Base-by-base conservation (phyloP, 129 eudicot species). In the Escallonia rubra region DNA sequence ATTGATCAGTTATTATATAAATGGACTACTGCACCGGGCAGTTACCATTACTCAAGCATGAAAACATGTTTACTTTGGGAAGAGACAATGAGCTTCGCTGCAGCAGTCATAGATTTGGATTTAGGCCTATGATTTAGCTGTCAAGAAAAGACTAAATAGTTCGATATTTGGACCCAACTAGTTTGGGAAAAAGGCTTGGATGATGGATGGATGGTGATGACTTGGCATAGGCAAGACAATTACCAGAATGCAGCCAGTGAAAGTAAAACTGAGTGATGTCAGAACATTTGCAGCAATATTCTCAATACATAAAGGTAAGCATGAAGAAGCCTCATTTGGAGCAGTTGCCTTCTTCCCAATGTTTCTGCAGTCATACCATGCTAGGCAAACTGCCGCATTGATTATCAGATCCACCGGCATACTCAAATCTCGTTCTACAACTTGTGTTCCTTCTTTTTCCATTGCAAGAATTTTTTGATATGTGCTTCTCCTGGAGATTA, bases 181-280 rank as follows among this genome's bases (percentile, higher is more conserved):
- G 34, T 23, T 23, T 23, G 34, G 34, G 34, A 23, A 23, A 23
- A 23, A 23, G 34, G 34, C 34, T 23, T 23, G 34, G 34, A 23
- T 23, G 34, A 23, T 23, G 34, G 34, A 23, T 23, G 34, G 34
- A 23, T 23, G 34, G 34, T 23, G 34, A 23, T 23, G 34, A 23
- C 34, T 23, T 54, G 7, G 34, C 34, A 14, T 54, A 34, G 61
- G 63, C 7, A 63, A 56, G 69, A 78, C 15, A 63, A 72, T 81
- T 90, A 90, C 99, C 96, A 89, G 80, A 60, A 89, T 79, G 84
- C 97, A 94, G 82, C 87, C 46, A 65, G 79, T 83, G 85, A 94
- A 85, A 71, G 96, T 77, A 69, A 86, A 94, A 79, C 99, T 89
- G 59, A 94, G 73, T 72, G 93, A 85, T 57, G 97, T 94, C 76